These are phyloP conservation scores for Ocimum tenuiflorum DNA, from an alignment of 257 asterid genomes.

Conservation along the genomic window DNA sequence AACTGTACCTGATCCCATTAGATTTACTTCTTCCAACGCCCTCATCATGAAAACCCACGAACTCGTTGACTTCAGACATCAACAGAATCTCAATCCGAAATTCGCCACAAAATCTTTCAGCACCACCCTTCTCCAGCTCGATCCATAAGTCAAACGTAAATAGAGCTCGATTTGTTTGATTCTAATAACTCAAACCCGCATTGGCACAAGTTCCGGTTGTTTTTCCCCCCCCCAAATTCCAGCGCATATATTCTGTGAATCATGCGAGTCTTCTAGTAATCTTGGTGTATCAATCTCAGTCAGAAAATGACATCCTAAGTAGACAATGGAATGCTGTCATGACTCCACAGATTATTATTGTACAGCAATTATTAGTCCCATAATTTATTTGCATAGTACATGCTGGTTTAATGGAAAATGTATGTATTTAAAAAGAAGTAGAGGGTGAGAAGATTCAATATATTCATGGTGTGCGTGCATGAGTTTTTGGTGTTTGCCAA, in stretches of 20 bases:
- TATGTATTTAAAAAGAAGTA: background rate
- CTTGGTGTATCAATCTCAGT: background rate
- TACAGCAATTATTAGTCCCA: conserved; percentile 7
- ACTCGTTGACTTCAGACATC: conserved; percentile 67
- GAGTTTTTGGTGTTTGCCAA: conserved; percentile 30
- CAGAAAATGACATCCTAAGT: conserved; percentile 21
- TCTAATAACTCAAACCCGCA: background rate
- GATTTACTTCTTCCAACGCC: conserved; percentile 11
- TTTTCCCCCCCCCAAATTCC: background rate
- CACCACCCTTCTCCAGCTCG: background rate
- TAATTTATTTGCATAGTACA: background rate
- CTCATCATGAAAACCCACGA: conserved; percentile 26
- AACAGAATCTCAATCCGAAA: background rate
- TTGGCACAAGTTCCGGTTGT: conserved; percentile 29
- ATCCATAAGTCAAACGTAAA: background rate
- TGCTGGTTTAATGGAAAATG: background rate
- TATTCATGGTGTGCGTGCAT: conserved; percentile 3
- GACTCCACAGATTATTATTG: background rate
- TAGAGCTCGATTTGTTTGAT: background rate
- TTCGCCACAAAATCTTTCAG: background rate
- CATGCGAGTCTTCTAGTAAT: background rate
- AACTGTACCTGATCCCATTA: conserved; percentile 45
- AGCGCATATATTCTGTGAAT: background rate
- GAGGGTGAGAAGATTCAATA: background rate
- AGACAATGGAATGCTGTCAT: conserved; percentile 7